A percentile compares a stretch with the other conserved stretches of the same genome.
These are phyloP conservation scores for Copromyces sp. DNA, from an alignment of 495 filamentous ascomycete genomes.

Conservation along the genomic window DNA sequence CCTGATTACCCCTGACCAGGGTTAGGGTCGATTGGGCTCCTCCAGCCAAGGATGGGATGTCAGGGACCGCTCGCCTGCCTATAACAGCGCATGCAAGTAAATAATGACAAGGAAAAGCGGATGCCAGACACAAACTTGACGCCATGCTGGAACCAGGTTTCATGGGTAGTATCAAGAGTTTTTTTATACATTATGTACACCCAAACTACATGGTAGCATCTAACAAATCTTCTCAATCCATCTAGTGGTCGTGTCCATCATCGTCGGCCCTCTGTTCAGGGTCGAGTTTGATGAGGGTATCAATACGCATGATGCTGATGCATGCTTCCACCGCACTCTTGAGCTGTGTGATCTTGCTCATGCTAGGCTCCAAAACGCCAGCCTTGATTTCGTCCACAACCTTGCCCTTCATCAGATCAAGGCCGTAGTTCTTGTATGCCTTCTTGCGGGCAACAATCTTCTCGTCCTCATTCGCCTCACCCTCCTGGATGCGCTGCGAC, in stretches of 20 bases:
- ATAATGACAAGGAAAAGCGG: not conserved
- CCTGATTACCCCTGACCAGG: not conserved
- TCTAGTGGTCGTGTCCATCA: slow-evolving; percentile 62
- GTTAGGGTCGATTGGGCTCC: not conserved
- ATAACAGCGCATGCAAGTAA: not conserved
- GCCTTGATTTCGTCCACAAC: slow-evolving; percentile 91
- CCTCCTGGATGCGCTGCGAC: slow-evolving; percentile 79
- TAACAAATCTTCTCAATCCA: slow-evolving; percentile 2
- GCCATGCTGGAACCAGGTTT: not conserved
- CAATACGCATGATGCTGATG: slow-evolving; percentile 98
- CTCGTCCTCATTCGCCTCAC: slow-evolving; percentile 72
- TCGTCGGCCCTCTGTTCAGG: slow-evolving; percentile 73
- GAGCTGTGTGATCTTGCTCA: slow-evolving; percentile 96
- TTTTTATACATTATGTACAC: not conserved
- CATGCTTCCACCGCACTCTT: slow-evolving; percentile 99
- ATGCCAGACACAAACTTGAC: not conserved
- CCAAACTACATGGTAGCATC: not conserved
- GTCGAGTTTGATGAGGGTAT: slow-evolving; percentile 98
- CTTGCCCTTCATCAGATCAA: slow-evolving; percentile 82
- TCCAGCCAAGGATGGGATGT: not conserved
- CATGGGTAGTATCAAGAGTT: not conserved
- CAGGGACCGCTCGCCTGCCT: not conserved
- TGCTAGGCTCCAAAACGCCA: slow-evolving; percentile 90
- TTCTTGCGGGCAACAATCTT: slow-evolving; percentile 84
- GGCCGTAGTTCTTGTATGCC: slow-evolving; percentile 95